Base-by-base conservation (phyloP, 2,329 filamentous ascomycete genomes). In the Hypoxylon sp. region DNA sequence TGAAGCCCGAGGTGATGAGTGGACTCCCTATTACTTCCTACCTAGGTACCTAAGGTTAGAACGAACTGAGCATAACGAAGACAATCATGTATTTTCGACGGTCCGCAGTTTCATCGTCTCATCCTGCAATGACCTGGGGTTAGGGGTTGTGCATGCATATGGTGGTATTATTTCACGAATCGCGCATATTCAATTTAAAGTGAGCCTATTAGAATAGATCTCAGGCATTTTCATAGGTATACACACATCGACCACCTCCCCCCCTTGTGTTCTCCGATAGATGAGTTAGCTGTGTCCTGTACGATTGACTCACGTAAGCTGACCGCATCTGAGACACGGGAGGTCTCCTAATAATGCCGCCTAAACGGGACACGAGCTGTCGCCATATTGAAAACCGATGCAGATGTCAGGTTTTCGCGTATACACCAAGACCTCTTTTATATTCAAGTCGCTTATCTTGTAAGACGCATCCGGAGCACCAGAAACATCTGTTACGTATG, bases 251-350 rank as follows among this genome's bases (percentile, higher is more conserved):
- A 6, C 7, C 17, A 2, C n/a, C 6, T 19, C 7, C n/a, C 37
- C 6, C 8, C 7, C n/a, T n/a, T 41, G 4, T 41, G 13, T 26
- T 26, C 32, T 6, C 39, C 17, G 41, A 1, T 15, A 11, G 22
- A 22, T 20, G 22, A 22, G 20, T 24, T 13, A 46, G 41, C 20
- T 46, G 19, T 24, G 41, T 8, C 11, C 41, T 46, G 22, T 46
- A 46, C 43, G 30, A 32, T 32, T 32, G 30, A 15, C 44, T 10
- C 20, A 17, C 22, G 22, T 26, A 47, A 26, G 44, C 44, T 26
- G 44, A 47, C 44, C 13, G 44, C 44, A 17, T 47, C 8, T n/a
- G 22, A 28, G 44, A 28, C 41, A 46, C 20, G 11, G 41, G 32
- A 34, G 7, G 19, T 20, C 13, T 17, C 17, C 44, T 47, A 47